Evolutionary conservation across 164 flowering plant genomes (phyloP).

Genomic region (Dillenia turbinata): DNA sequence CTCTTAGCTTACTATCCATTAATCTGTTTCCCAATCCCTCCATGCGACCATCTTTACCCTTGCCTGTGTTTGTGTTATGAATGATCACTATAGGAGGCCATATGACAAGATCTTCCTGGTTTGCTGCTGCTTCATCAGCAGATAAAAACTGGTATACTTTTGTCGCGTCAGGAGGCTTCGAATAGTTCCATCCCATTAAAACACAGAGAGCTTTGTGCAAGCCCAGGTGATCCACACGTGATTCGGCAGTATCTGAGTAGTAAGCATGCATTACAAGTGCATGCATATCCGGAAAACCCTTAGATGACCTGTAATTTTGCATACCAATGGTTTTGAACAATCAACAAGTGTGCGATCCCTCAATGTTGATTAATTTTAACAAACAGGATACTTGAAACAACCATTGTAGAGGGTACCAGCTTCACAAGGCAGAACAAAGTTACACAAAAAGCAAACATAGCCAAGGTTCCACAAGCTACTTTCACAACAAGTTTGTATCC

Average conservation of each 20-base stretch:
- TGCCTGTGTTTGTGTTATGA: constrained; percentile 82
- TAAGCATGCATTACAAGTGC: constrained; percentile 82
- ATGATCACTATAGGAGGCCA: constrained; percentile 95
- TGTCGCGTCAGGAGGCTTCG: constrained; percentile 70
- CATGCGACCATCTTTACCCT: constrained; percentile 81
- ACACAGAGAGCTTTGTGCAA: constrained; percentile 92
- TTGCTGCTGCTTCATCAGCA: constrained; percentile 68
- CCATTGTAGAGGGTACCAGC: no score
- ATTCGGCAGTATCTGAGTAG: constrained; percentile 59
- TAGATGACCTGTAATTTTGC: constrained; percentile 74
- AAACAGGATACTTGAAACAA: no score
- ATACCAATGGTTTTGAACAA: constrained; percentile 41
- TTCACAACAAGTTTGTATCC: no score
- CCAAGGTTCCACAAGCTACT: no score
- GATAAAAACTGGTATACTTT: constrained; percentile 67
- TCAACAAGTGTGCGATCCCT: neutral
- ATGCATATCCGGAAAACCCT: constrained; percentile 80
- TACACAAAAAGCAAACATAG: no score
- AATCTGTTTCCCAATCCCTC: constrained; percentile 92
- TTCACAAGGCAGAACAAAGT: no score
- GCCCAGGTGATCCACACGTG: constrained; percentile 79
- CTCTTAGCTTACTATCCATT: constrained; percentile 87
- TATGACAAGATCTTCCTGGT: constrained; percentile 75
- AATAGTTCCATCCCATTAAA: constrained; percentile 88
- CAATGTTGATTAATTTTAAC: no score